These are phyloP conservation scores for Glomus cerebriforme DNA, from an alignment of 192 early-diverging fungal species.

Conservation along the genomic window DNA sequence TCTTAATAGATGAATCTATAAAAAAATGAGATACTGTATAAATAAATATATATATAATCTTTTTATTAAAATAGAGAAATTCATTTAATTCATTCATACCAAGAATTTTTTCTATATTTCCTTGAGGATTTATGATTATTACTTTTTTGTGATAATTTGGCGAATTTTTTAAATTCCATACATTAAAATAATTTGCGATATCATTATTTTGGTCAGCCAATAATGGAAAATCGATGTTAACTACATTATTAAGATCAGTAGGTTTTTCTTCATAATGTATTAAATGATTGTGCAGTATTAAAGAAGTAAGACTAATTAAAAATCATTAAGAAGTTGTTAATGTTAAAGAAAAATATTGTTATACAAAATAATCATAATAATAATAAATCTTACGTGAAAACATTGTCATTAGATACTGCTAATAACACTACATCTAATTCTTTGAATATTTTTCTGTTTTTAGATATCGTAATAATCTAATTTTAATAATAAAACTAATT, in stretches of 20 bases:
- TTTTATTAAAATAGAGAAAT: too few relatives aligned
- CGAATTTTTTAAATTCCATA: not conserved
- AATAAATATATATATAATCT: too few relatives aligned
- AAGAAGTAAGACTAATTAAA: not conserved
- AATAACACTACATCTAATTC: not conserved
- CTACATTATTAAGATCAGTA: not conserved
- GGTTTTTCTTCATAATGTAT: not conserved
- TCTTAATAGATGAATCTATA: not conserved
- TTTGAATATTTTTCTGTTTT: not conserved
- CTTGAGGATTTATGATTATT: not conserved
- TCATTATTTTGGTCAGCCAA: not conserved
- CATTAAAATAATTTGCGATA: not conserved
- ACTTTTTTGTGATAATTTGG: not conserved
- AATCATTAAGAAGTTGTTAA: not conserved
- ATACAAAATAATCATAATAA: not conserved
- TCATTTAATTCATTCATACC: too few relatives aligned
- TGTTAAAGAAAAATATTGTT: too few relatives aligned
- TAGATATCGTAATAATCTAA: not conserved
- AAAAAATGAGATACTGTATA: not conserved
- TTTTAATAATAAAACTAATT: not conserved
- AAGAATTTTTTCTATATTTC: not conserved
- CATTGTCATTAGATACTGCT: not conserved
- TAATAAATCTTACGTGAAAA: not conserved
- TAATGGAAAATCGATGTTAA: not conserved
- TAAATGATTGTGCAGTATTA: not conserved